Evolutionary conservation across 2,329 filamentous ascomycete genomes (phyloP), one percentile per base, ranked within the genome.

Genomic region (Zymoseptoria passerinii): DNA sequence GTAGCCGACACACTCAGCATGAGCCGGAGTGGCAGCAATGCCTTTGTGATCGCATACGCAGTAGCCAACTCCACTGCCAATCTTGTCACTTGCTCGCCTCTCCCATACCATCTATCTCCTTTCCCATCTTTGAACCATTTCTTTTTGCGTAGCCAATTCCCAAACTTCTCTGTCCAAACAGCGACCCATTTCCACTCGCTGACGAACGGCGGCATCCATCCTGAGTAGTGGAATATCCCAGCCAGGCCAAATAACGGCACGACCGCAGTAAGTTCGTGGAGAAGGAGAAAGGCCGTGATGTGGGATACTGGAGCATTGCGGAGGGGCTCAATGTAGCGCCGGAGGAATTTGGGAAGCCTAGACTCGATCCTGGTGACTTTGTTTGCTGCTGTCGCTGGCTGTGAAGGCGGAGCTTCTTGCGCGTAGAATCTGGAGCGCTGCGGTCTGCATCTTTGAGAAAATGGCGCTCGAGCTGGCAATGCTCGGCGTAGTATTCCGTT

Each of bases 251-350:
- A 72, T 0, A 97, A 75, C 0, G 92, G 92, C 1, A 92, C 73
- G 9, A 96, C 76, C 8, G 94, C 92, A 0, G 94, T 97, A 50
- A 96, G 72, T 74, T 99, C 94, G 77, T 99, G 94, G 0, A 99
- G 81, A 48, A 96, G 78, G 9, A 97, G 78, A 72, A 99, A 99
- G 0, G 92, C 86, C 1, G 87, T 83, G 49, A 95, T 79, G 74
- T 96, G 90, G 0, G 89, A 89, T 50, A 91, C 74, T 0, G 94
- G 94, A 0, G 91, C 91, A 57, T 82, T 80, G 58, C 86, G 83
- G 2, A 99, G 82, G 0, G 84, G 83, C 0, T 77, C 74, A 0
- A 89, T 86, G 75, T 91, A 89, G 55, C 78, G 80, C 58, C 83
- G 87, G 10, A 95, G 79, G 61, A 84, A 86, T 4, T 70, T 75